phyloP scores from a whole-genome alignment of 352 stramenopile genomes.

The Hyaloperonospora arabidopsidis region DNA sequence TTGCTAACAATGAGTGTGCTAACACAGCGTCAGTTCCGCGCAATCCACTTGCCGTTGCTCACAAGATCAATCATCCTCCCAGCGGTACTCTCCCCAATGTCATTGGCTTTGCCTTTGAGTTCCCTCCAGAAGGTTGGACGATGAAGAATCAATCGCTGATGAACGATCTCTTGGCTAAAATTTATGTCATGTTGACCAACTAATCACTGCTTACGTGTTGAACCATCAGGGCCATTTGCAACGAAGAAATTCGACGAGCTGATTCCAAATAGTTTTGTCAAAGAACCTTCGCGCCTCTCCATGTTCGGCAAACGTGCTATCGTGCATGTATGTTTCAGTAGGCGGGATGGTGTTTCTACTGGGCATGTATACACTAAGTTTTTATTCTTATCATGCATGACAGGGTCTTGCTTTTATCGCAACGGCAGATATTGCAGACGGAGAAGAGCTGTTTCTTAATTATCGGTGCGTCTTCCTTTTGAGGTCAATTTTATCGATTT shows the following conservation, averaged over 20 bases:
- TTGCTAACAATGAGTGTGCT: conserved; percentile 9
- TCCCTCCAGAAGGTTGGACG: conserved; percentile 50
- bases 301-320: conserved; percentile 82
- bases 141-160: neutral
- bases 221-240: conserved; percentile 55
- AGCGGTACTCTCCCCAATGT: conserved; percentile 61
- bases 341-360: neutral
- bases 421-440: conserved; percentile 67
- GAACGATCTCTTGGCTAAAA: neutral
- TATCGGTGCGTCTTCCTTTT: conserved; percentile 37
- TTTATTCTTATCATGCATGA: neutral
- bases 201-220: neutral
- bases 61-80: conserved; percentile 85
- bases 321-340: conserved; percentile 57
- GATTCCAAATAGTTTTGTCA: conserved; percentile 79
- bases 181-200: neutral
- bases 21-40: conserved; percentile 40
- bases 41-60: conserved; percentile 66
- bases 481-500: neutral
- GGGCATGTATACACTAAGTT: neutral
- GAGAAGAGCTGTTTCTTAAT: conserved; percentile 81
- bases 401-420: conserved; percentile 72
- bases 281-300: conserved; percentile 64
- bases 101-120: conserved; percentile 77
- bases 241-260: conserved; percentile 46